phyloP scores from a whole-genome alignment of 495 filamentous ascomycete species.

The Aspergillus steynii region DNA sequence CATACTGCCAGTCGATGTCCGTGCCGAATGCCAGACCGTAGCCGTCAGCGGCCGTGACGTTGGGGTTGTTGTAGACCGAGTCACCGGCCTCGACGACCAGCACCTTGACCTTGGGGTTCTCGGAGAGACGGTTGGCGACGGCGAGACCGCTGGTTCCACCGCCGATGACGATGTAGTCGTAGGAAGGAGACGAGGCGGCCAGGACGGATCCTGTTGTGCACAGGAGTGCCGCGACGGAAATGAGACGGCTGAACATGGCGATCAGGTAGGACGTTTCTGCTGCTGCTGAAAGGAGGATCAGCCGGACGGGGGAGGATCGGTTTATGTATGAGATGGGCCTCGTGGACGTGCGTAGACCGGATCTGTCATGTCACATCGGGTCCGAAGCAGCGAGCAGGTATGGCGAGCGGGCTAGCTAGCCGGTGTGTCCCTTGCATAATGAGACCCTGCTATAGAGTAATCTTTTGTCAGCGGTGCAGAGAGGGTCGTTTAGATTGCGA shows the following conservation, averaged over 20 bases:
- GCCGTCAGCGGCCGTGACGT: constrained; percentile 44
- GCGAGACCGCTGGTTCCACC: constrained; percentile 55
- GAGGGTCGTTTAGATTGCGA: neutral
- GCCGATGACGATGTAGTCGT: constrained; percentile 54
- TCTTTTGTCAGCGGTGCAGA: neutral
- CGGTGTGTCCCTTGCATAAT: neutral
- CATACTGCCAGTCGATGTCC: constrained; percentile 53
- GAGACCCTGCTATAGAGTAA: neutral
- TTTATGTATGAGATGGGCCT: neutral
- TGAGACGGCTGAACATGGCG: neutral
- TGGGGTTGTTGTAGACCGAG: constrained; percentile 47
- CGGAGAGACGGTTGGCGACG: constrained; percentile 54
- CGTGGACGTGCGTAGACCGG: neutral
- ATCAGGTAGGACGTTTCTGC: neutral
- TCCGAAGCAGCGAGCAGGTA: neutral
- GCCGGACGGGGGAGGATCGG: too few species aligned
- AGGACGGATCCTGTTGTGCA: neutral
- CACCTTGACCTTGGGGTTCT: constrained; percentile 44
- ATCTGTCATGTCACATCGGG: neutral
- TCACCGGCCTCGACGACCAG: constrained; percentile 57
- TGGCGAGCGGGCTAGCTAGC: too few species aligned
- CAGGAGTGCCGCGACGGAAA: neutral
- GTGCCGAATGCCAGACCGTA: constrained; percentile 46
- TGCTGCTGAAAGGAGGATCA: neutral
- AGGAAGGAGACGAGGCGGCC: constrained; percentile 9